Conservation (phyloP, 2,329 filamentous ascomycete species). For the Salinomyces thailandicus region DNA sequence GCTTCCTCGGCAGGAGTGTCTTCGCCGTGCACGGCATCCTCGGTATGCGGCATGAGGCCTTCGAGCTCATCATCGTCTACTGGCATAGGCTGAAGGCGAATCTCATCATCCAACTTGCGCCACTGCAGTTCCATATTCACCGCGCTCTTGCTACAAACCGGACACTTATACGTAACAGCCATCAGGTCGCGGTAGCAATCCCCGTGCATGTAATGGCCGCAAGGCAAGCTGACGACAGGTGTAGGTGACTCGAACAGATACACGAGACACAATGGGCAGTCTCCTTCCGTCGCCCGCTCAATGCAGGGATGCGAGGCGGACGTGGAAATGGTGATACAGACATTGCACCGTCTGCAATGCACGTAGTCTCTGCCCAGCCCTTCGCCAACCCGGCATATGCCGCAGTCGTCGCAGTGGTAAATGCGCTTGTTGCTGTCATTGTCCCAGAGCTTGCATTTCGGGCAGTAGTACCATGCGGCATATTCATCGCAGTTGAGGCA, state of each 20-base stretch:
- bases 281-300: constrained; percentile 84
- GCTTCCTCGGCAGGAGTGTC: constrained; percentile 37
- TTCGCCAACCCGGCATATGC: constrained; percentile 82
- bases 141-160: constrained; percentile 92
- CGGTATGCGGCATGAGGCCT: constrained; percentile 17
- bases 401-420: constrained; percentile 93
- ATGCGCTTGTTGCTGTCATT: constrained; percentile 83
- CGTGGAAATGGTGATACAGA: constrained; percentile 84
- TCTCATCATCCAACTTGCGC: constrained; percentile 77
- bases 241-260: constrained; percentile 90
- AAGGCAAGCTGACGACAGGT: constrained; percentile 86
- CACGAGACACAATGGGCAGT: constrained; percentile 93
- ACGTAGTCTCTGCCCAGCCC: constrained; percentile 95
- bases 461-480: constrained; percentile 84
- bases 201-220: constrained; percentile 90
- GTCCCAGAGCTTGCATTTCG: constrained; percentile 94
- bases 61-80: constrained; percentile 25
- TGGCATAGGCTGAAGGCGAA: constrained; percentile 86
- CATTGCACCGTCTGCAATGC: constrained; percentile 94
- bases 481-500: constrained; percentile 68
- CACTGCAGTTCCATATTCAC: constrained; percentile 96
- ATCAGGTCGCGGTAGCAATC: constrained; percentile 83
- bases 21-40: constrained; percentile 19
- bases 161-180: constrained; percentile 85
- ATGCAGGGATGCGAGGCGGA: constrained; percentile 84